Evolutionary conservation across 2,329 filamentous ascomycete species (phyloP).

Genomic region (Aspergillus flavus): DNA sequence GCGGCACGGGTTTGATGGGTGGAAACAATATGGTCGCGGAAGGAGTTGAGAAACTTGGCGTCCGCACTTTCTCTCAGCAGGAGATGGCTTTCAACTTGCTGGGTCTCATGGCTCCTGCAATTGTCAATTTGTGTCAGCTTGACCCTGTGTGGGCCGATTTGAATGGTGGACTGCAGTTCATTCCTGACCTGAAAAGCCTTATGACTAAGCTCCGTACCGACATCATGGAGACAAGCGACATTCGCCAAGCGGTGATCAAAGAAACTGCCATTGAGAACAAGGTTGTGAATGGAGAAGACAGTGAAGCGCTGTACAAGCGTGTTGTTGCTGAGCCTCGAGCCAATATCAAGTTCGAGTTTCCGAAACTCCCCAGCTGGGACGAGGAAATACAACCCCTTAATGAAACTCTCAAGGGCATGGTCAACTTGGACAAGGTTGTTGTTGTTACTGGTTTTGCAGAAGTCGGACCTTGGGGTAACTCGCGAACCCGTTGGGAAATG

Average conservation of each 20-base stretch:
- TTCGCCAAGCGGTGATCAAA: slow-evolving; percentile 90
- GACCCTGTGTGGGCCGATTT: slow-evolving; percentile 97
- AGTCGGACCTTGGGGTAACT: slow-evolving; percentile 86
- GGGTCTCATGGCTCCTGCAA: slow-evolving; percentile 89
- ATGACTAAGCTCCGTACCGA: slow-evolving; percentile 94
- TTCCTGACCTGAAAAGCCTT: slow-evolving; percentile 89
- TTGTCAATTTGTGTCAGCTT: slow-evolving; percentile 92
- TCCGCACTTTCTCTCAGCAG: slow-evolving; percentile 97
- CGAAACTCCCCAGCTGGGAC: slow-evolving; percentile 87
- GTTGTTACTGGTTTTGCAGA: slow-evolving; percentile 97
- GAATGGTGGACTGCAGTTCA: slow-evolving; percentile 96
- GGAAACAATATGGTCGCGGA: slow-evolving; percentile 98
- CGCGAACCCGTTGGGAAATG: slow-evolving; percentile 98
- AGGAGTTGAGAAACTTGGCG: slow-evolving; percentile 93
- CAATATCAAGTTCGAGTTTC: slow-evolving; percentile 98
- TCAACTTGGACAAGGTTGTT: slow-evolving; percentile 96
- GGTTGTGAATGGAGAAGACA: slow-evolving; percentile 91
- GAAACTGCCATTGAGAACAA: slow-evolving; percentile 97
- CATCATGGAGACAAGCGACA: slow-evolving; percentile 91
- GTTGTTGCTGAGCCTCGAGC: slow-evolving; percentile 90
- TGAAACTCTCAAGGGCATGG: slow-evolving; percentile 90
- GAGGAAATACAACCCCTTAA: slow-evolving; percentile 87
- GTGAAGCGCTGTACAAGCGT: slow-evolving; percentile 91
- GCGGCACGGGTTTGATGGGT: slow-evolving; percentile 96
- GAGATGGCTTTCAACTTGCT: slow-evolving; percentile 99